Percentiles rank a stretch among this genome's conserved stretches.
phyloP scores from a whole-genome alignment of 176 grass and related monocot genomes.

The Phragmites australis region DNA sequence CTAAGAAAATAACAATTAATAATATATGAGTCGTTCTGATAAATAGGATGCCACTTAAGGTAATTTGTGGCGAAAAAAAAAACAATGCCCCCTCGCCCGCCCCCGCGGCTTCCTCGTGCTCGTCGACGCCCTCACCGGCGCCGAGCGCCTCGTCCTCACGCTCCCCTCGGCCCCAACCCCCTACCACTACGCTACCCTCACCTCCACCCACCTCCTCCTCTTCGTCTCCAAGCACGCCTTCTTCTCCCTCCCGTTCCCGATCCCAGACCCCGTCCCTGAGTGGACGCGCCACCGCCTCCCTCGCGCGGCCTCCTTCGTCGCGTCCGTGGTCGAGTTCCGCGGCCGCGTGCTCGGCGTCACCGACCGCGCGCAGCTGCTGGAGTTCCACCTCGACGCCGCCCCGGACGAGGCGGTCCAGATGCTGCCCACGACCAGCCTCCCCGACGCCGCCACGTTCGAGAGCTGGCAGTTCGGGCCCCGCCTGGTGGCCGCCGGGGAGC shows the following conservation, averaged over 20 bases:
- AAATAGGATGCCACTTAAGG: no score
- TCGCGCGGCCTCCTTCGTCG: neutral
- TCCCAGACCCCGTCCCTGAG: neutral
- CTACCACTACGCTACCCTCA: no score
- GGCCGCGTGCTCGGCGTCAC: conserved; percentile 10
- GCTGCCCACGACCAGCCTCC: neutral
- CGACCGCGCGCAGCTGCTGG: neutral
- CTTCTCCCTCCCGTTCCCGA: no score
- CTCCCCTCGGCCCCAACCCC: no score
- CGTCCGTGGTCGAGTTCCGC: neutral
- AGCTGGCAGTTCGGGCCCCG: neutral
- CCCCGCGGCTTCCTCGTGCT: no score
- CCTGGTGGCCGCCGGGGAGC: neutral
- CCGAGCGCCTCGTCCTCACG: no score
- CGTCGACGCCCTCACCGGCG: no score
- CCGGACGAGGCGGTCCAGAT: neutral
- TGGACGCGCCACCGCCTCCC: conserved; percentile 5
- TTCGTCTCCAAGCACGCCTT: no score
- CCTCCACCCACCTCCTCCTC: neutral
- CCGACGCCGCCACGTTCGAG: neutral
- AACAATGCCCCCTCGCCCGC: neutral
- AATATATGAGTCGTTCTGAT: no score
- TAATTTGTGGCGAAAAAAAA: no score
- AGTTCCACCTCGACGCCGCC: neutral
- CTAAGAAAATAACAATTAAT: no score